phyloP scores from a whole-genome alignment of 202 grass and related monocot species.

The Hordeum pubiflorum region DNA sequence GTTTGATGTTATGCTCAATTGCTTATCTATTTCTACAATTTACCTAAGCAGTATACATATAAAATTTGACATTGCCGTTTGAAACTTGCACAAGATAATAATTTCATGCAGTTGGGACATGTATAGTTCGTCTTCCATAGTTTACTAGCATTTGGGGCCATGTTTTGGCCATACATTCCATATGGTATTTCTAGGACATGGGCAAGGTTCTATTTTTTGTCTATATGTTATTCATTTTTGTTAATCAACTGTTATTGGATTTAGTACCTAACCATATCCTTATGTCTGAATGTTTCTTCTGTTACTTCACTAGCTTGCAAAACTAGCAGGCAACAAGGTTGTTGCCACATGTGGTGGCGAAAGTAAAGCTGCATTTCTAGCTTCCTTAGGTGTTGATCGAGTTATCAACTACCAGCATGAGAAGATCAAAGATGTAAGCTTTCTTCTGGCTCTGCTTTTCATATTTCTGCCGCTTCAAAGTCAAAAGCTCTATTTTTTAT shows the following conservation, averaged over 20 bases:
- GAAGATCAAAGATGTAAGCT: constrained; percentile 75
- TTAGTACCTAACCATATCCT: constrained; percentile 6
- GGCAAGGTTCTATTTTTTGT: not conserved
- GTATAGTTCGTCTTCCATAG: not conserved
- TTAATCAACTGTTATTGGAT: not conserved
- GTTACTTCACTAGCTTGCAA: constrained; percentile 59
- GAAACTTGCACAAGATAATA: constrained; percentile 10
- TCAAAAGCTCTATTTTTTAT: not conserved
- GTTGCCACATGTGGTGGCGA: constrained; percentile 94
- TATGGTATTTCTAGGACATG: constrained; percentile 17
- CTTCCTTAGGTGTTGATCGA: constrained; percentile 84
- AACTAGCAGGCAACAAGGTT: constrained; percentile 95
- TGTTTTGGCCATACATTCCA: constrained; percentile 5
- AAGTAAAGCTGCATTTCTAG: constrained; percentile 73
- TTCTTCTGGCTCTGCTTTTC: not conserved
- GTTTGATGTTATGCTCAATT: constrained; percentile 17
- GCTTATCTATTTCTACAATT: constrained; percentile 1
- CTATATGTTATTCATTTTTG: not conserved
- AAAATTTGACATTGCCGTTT: not conserved
- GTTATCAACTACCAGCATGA: constrained; percentile 93
- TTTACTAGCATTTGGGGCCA: constrained; percentile 9
- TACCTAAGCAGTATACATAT: not conserved
- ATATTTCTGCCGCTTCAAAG: not conserved
- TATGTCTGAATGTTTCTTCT: constrained; percentile 29
- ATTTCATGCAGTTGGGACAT: not conserved